Evolutionary conservation across 768 basidiomycete genomes (phyloP).

Genomic region (Boletus rubroflammeus): DNA sequence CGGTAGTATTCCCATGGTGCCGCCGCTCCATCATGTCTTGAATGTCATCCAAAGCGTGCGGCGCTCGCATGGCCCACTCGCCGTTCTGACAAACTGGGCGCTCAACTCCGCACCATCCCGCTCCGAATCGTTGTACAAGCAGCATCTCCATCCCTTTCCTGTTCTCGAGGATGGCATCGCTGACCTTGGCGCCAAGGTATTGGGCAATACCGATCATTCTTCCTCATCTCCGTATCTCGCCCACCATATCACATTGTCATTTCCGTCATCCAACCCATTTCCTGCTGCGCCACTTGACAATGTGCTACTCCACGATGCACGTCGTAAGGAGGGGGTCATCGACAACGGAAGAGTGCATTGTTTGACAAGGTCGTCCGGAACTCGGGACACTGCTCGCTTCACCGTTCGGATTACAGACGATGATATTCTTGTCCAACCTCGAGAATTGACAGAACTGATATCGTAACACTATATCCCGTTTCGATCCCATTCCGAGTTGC

Average conservation of each 20-base stretch:
- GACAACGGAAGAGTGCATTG: constrained; percentile 23
- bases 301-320: constrained; percentile 15
- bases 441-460: not conserved
- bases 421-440: constrained; percentile 10
- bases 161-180: constrained; percentile 15
- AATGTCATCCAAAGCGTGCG: constrained; percentile 48
- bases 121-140: constrained; percentile 38
- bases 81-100: constrained; percentile 63
- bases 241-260: constrained; percentile 39
- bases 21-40: constrained; percentile 45
- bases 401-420: constrained; percentile 23
- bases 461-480: not conserved
- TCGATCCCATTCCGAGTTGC: not conserved
- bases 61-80: constrained; percentile 46
- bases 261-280: constrained; percentile 14
- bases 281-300: constrained; percentile 13
- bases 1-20: constrained; percentile 11
- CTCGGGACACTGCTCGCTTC: constrained; percentile 18
- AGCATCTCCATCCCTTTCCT: constrained; percentile 50
- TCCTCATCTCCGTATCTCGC: constrained; percentile 30
- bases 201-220: constrained; percentile 7
- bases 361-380: constrained; percentile 28
- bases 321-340: constrained; percentile 18
- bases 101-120: constrained; percentile 32
- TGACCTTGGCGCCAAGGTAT: constrained; percentile 14